Evolutionary conservation across 495 filamentous ascomycete species (phyloP).

Genomic region (Chaetomium cochliodes): DNA sequence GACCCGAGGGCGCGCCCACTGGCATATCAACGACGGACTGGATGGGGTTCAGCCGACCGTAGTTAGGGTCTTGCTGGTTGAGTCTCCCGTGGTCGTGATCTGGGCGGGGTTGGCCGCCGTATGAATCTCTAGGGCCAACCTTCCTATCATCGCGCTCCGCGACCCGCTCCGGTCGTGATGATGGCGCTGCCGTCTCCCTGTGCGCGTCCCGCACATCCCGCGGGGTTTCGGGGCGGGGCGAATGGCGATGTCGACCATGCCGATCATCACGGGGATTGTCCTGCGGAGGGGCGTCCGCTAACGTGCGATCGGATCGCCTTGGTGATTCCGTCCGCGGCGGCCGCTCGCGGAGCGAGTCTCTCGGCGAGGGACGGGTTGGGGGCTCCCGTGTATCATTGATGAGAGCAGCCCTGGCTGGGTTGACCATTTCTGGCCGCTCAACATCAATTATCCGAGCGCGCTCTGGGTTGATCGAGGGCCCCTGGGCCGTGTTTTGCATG

Average conservation of each 20-base stretch:
- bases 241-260: conserved; percentile 39
- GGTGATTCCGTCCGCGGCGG: conserved; percentile 53
- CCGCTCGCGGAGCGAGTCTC: conserved; percentile 45
- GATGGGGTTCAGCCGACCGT: conserved; percentile 57
- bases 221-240: conserved; percentile 38
- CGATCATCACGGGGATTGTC: conserved; percentile 51
- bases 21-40: conserved; percentile 47
- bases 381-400: conserved; percentile 44
- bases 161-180: conserved; percentile 37
- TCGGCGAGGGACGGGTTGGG: conserved; percentile 35
- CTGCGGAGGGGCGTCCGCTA: conserved; percentile 34
- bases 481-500: conserved; percentile 38
- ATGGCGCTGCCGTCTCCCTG: conserved; percentile 28
- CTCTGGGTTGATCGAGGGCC: conserved; percentile 46
- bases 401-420: conserved; percentile 58
- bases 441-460: conserved; percentile 42
- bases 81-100: conserved; percentile 59
- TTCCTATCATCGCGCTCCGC: conserved; percentile 38
- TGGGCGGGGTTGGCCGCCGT: conserved; percentile 34
- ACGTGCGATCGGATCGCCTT: conserved; percentile 43
- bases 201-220: conserved; percentile 45
- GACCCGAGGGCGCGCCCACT: conserved; percentile 64
- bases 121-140: conserved; percentile 38
- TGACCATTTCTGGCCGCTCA: conserved; percentile 46
- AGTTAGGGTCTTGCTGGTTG: conserved; percentile 60